A percentile compares a stretch with the other conserved stretches of the same genome.
These are phyloP conservation scores for Asterophora lycoperdoides DNA, from an alignment of 768 basidiomycete species.

Conservation along the genomic window DNA sequence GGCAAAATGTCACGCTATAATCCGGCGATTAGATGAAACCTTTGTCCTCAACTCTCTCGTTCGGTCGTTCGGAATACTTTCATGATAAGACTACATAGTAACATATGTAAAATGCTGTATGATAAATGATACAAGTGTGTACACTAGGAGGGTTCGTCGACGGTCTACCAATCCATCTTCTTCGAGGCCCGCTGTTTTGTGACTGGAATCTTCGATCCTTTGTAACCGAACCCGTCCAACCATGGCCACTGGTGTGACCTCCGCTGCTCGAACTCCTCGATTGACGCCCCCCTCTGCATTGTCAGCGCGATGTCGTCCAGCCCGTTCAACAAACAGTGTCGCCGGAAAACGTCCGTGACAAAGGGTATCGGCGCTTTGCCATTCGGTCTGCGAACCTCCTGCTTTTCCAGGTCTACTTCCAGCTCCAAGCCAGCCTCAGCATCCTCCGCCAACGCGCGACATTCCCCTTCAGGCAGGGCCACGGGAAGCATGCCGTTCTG, in stretches of 20 bases:
- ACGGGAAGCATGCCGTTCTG: conserved; percentile 92
- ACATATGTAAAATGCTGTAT: too few relatives aligned
- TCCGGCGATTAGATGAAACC: background rate
- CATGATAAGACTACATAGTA: too few relatives aligned
- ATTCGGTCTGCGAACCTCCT: conserved; percentile 70
- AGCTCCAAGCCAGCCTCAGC: conserved; percentile 72
- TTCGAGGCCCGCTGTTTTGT: conserved; percentile 33
- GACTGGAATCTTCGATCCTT: conserved; percentile 70
- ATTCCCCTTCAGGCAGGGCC: conserved; percentile 62
- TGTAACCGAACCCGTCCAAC: conserved; percentile 94
- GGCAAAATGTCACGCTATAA: conserved; percentile 2
- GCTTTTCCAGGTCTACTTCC: conserved; percentile 80
- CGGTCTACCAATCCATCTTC: conserved; percentile 79
- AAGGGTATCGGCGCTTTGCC: conserved; percentile 75
- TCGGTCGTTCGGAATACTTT: background rate
- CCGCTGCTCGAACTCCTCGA: conserved; percentile 74
- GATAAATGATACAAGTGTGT: background rate
- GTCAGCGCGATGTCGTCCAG: conserved; percentile 96
- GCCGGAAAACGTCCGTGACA: conserved; percentile 82
- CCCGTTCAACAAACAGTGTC: conserved; percentile 92
- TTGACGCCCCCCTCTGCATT: conserved; percentile 70
- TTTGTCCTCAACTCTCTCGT: background rate
- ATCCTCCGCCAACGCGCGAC: conserved; percentile 69
- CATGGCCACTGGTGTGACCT: conserved; percentile 86
- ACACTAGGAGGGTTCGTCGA: background rate